Conservation (phyloP, 495 filamentous ascomycete genomes). For the Xylaria nigripes region DNA sequence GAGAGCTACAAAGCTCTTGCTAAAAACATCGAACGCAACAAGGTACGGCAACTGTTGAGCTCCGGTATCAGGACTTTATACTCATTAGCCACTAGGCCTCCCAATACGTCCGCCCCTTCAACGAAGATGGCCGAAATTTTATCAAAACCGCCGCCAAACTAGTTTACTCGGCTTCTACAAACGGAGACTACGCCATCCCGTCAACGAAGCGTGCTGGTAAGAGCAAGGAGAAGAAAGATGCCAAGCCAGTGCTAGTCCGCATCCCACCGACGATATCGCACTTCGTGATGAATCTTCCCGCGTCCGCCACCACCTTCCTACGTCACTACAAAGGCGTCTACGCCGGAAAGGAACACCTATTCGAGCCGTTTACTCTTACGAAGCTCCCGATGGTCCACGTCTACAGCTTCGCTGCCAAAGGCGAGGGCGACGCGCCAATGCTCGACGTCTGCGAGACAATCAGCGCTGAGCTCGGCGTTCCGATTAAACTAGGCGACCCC, state of each 20-base stretch:
- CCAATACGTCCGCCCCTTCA: conserved; percentile 68
- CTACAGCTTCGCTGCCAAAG: conserved; percentile 78
- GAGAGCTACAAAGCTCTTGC: conserved; percentile 66
- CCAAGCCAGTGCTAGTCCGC: conserved; percentile 33
- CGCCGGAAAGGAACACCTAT: conserved; percentile 53
- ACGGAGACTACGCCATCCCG: conserved; percentile 38
- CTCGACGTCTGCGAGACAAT: conserved; percentile 64
- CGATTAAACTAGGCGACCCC: conserved; percentile 50
- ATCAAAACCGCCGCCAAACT: conserved; percentile 58
- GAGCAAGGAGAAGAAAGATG: background rate
- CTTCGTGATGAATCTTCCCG: conserved; percentile 96
- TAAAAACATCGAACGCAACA: conserved; percentile 66
- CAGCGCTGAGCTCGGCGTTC: conserved; percentile 49
- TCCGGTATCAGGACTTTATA: background rate
- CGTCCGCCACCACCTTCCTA: conserved; percentile 76
- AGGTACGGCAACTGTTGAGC: conserved; percentile 37
- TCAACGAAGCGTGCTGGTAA: conserved; percentile 24
- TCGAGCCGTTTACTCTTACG: conserved; percentile 48
- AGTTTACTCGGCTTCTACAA: conserved; percentile 47
- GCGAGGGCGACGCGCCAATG: conserved; percentile 50
- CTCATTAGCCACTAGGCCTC: conserved; percentile 43
- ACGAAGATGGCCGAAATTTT: conserved; percentile 71
- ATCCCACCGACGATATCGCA: conserved; percentile 69
- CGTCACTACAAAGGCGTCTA: conserved; percentile 81
- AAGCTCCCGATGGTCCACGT: conserved; percentile 79